Conservation (phyloP, 148 eudicot species). For the Agrostemma githago region DNA sequence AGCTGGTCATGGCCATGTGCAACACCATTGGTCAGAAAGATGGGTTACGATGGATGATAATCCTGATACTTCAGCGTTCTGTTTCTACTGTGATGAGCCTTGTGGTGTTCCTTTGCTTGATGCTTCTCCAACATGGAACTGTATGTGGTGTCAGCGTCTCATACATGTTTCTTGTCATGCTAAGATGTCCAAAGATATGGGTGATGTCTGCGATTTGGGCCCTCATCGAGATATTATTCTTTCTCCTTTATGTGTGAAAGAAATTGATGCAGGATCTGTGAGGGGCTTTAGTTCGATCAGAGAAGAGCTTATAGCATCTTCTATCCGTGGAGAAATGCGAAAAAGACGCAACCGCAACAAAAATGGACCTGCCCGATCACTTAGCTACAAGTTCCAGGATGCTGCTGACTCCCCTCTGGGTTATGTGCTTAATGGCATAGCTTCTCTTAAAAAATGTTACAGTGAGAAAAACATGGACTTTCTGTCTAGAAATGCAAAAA, state of each 20-base stretch:
- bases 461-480: conserved; percentile 43
- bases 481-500: conserved; percentile 31
- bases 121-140: conserved; percentile 79
- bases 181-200: conserved; percentile 67
- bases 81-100: conserved; percentile 81
- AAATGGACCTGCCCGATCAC: conserved; percentile 37
- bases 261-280: conserved; percentile 41
- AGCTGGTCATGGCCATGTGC: conserved; percentile 59
- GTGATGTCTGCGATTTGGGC: conserved; percentile 77
- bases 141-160: conserved; percentile 87
- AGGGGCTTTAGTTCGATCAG: conserved; percentile 39
- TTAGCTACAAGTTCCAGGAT: conserved; percentile 51
- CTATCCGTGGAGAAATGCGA: conserved; percentile 52
- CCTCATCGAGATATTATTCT: conserved; percentile 60
- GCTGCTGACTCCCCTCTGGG: conserved; percentile 35
- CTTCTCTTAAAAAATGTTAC: conserved; percentile 44
- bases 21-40: conserved; percentile 90
- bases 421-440: conserved; percentile 46
- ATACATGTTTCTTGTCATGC: conserved; percentile 78
- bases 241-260: conserved; percentile 73
- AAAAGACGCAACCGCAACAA: conserved; percentile 57
- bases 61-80: conserved; percentile 69
- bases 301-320: conserved; percentile 39
- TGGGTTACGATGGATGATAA: conserved; percentile 76
- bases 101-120: conserved; percentile 77